phyloP scores from a whole-genome alignment of 441 rosid species.

The Lepidium campestre region DNA sequence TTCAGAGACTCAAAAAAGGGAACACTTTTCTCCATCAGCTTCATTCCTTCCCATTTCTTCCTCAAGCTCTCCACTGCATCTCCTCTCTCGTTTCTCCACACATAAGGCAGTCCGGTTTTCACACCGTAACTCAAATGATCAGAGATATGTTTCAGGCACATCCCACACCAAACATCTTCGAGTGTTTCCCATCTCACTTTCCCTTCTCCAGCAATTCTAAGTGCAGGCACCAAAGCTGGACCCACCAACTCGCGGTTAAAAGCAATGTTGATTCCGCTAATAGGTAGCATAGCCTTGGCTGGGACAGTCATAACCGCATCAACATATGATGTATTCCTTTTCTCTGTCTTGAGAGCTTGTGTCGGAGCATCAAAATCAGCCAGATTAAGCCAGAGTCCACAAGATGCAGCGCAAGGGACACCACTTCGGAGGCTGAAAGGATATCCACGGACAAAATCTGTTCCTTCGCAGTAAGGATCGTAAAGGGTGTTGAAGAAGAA shows the following conservation, averaged over 20 bases:
- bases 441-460: constrained; percentile 96
- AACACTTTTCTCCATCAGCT: constrained; percentile 86
- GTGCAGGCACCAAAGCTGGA: constrained; percentile 74
- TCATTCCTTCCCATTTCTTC: constrained; percentile 97
- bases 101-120: constrained; percentile 84
- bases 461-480: constrained; percentile 76
- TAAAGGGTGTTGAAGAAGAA: constrained; percentile 91
- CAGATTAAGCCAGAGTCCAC: constrained; percentile 92
- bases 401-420: constrained; percentile 73
- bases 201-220: constrained; percentile 78
- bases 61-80: constrained; percentile 75
- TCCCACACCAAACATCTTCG: constrained; percentile 94
- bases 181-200: constrained; percentile 92
- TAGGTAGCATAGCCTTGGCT: constrained; percentile 49
- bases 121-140: constrained; percentile 84
- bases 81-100: constrained; percentile 87
- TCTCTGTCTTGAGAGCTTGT: constrained; percentile 78
- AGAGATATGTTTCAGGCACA: constrained; percentile 77
- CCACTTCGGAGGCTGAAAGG: constrained; percentile 92
- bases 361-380: constrained; percentile 97
- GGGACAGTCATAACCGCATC: constrained; percentile 93
- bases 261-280: constrained; percentile 89
- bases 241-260: constrained; percentile 73
- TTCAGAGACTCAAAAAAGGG: constrained; percentile 75
- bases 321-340: constrained; percentile 67